Evolutionary conservation across 805 yeast species (phyloP), one percentile per base, ranked within the genome.

Genomic region (Candida pseudofarinosa): DNA sequence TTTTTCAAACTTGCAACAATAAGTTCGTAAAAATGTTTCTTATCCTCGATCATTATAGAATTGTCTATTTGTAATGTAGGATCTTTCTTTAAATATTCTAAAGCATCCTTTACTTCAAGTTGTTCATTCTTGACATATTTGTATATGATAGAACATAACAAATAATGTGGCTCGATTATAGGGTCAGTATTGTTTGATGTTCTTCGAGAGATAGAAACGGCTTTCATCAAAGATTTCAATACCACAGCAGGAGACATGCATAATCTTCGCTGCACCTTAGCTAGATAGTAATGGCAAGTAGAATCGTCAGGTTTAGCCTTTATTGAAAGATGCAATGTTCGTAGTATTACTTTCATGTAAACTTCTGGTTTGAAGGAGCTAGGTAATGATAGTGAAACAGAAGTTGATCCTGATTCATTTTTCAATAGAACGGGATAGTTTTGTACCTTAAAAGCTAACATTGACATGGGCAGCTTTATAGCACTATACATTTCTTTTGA

Each of bases 151-250:
- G 87, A 73, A 34, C 85, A 73, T 3, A 84, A 58, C 35, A 71
- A 69, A 54, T 88, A 89, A 55, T 85, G 89, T 0, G 97, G 91
- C 53, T 90, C 97, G 35, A 90, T 63, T 2, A 83, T 67, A 1
- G 76, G 73, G 33, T 85, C 93, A 3, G 68, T 63, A 38, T 69
- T 67, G 3, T 61, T 51, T 2, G 74, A 58, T 2, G 65, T 54
- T 5, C 54, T 59, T 6, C 54, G 48, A 0, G 83, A 78, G 3
- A 71, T 41, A 0, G 44, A 35, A 44, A 83, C 76, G 0, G 88
- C 63, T n/a, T 59, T 56, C 10, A 70, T 31, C 15, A 82, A 55
- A 4, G 73, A 54, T 0, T 65, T 64, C 19, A 83, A 41, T 0
- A 77, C 76, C 1, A 51, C 41, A 0, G 39, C 30, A 0, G 72